Base-by-base conservation (phyloP, 768 basidiomycete genomes). In the Pulveroboletus ravenelii region DNA sequence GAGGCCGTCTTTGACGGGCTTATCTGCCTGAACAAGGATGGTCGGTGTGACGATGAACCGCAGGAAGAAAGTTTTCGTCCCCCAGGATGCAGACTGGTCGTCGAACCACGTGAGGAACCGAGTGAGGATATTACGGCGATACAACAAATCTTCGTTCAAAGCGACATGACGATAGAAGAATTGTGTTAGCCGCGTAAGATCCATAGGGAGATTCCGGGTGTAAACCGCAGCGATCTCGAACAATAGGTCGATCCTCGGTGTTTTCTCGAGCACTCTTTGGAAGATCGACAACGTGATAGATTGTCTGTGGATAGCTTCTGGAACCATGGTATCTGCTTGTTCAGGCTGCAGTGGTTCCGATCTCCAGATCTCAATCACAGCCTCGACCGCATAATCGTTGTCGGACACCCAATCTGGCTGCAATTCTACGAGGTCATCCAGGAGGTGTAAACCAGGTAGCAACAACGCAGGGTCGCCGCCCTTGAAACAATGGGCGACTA, bases 151-250 rank as follows among this genome's bases (percentile, higher is more conserved):
- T 23, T 82, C 74, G 62, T 78, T 86, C 44, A 88, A 70, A 2
- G 93, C 89, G 25, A 94, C 87, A 59, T 92, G 87, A 12, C 77
- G 73, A 62, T 93, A 95, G 4, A 99, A 78, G 74, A 96, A 98
- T 48, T 85, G 84, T 0, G 87, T 84, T 15, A 89, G 74, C 37
- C 75, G 79, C 29, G 90, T 80, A 15, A 89, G 73, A 63, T 98
- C 94, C 66, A 93, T 81, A 5, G 89, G 84, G 10, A 89, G 77
- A 52, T 84, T 79, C 55, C 86, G 84, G 23, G 85, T 83, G 70
- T 85, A 97, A 41, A 93, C 71, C 10, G 83, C 81, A 42, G 90
- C 82, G 34, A 96, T 73, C 50, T 94, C 92, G 66, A 96, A 96
- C 10, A 98, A 71, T 7, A 99, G 72, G 60, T 95, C 90, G 41